A percentile compares a stretch with the other conserved stretches of the same genome.
Conservation (phyloP, 306 rosid species). For the Rubus idaeus region DNA sequence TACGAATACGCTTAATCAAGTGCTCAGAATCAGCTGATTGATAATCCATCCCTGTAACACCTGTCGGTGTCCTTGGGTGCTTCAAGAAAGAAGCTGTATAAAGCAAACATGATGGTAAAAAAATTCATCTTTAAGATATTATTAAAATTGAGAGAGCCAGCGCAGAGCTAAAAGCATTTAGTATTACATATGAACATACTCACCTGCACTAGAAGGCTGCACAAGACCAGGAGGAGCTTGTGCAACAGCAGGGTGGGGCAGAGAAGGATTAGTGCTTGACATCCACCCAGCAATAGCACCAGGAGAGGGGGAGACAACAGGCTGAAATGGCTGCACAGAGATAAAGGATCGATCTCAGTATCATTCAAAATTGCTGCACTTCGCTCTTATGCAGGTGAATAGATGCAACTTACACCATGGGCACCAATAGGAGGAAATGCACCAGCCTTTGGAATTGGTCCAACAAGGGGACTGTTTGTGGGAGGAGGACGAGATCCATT, state of each 20-base stretch:
- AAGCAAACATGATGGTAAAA: background rate
- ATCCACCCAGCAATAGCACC: constrained; percentile 50
- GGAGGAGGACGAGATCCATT: constrained; percentile 50
- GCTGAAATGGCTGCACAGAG: constrained; percentile 41
- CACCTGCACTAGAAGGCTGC: constrained; percentile 47
- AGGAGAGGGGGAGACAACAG: constrained; percentile 47
- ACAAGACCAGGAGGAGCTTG: constrained; percentile 39
- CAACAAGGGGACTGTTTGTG: constrained; percentile 39
- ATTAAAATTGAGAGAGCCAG: background rate
- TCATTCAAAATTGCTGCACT: constrained; percentile 4
- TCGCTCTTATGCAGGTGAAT: background rate
- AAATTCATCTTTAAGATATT: background rate
- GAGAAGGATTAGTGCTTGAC: constrained; percentile 37
- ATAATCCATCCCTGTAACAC: constrained; percentile 46
- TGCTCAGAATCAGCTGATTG: constrained; percentile 48
- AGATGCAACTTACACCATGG: constrained; percentile 42
- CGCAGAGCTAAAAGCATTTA: background rate
- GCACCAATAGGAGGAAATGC: constrained; percentile 49
- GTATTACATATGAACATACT: constrained; percentile 6
- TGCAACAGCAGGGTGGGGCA: constrained; percentile 41
- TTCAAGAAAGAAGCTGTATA: constrained; percentile 41
- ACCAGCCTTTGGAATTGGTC: constrained; percentile 48
- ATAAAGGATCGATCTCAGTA: constrained; percentile 2
- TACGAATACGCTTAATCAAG: constrained; percentile 44
- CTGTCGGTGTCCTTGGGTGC: constrained; percentile 44